phyloP scores from a whole-genome alignment of 192 early-diverging fungal genomes.

The Dissophora globulifera region DNA sequence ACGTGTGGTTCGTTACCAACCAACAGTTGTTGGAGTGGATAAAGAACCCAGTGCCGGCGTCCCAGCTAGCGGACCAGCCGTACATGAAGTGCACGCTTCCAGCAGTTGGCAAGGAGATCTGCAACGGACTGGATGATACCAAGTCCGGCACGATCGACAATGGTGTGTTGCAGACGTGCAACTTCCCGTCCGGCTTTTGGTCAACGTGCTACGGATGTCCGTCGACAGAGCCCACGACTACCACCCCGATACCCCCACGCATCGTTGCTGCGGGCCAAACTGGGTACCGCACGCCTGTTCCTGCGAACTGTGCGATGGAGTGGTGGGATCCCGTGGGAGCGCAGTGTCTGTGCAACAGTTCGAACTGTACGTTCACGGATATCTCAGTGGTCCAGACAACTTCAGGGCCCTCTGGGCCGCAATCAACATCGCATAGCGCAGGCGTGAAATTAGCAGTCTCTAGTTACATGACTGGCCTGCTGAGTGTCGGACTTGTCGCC shows the following conservation, averaged over 20 bases:
- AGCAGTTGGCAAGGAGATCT: slow-evolving; percentile 71
- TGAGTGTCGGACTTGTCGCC: slow-evolving; percentile 3
- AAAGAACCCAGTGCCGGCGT: slow-evolving; percentile 81
- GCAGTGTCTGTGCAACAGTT: slow-evolving; percentile 67
- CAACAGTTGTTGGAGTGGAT: slow-evolving; percentile 78
- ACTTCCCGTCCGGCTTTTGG: slow-evolving; percentile 59
- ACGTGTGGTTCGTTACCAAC: slow-evolving; percentile 81
- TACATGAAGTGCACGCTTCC: slow-evolving; percentile 74
- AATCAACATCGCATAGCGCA: slow-evolving; percentile 3
- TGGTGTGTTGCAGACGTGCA: slow-evolving; percentile 55
- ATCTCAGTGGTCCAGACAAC: slow-evolving; percentile 24
- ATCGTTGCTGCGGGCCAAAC: slow-evolving; percentile 33
- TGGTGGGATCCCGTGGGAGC: slow-evolving; percentile 78
- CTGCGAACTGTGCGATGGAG: slow-evolving; percentile 70
- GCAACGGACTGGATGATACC: slow-evolving; percentile 72
- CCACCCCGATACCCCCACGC: slow-evolving; percentile 56
- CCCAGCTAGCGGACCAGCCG: slow-evolving; percentile 66
- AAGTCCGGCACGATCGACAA: slow-evolving; percentile 43
- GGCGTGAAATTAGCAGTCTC: too few relatives aligned
- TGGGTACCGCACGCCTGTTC: slow-evolving; percentile 57
- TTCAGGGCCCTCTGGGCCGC: slow-evolving; percentile 3
- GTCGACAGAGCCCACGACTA: slow-evolving; percentile 38
- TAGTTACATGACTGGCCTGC: background rate
- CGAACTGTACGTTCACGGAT: slow-evolving; percentile 68
- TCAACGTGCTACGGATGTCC: slow-evolving; percentile 70